phyloP scores from a whole-genome alignment of 345 rosid genomes.

The Garcia nutans region DNA sequence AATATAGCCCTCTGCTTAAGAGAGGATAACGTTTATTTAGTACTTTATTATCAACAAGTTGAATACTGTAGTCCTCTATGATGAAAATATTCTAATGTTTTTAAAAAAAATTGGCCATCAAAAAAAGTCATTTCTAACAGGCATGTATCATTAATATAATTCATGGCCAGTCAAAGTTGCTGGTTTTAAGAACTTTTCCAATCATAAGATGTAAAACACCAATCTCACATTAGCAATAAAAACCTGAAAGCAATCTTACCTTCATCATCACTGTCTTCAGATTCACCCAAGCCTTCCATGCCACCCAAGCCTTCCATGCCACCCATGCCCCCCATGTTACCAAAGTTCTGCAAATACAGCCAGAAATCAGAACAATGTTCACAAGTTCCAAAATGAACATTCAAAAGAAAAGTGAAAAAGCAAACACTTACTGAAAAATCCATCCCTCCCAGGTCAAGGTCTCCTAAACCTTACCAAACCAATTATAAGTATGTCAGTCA shows the following conservation, averaged over 20 bases:
- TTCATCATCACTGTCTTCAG: constrained; percentile 89
- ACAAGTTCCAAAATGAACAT: neutral
- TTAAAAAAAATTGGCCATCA: no score
- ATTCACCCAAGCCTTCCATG: constrained; percentile 53
- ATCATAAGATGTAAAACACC: neutral
- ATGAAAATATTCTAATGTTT: no score
- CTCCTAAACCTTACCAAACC: constrained; percentile 49
- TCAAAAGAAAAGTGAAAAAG: neutral
- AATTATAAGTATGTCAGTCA: constrained; percentile 1
- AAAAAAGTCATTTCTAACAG: neutral
- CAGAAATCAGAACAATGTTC: constrained; percentile 2
- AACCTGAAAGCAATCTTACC: constrained; percentile 39
- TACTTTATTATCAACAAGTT: no score
- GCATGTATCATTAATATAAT: neutral
- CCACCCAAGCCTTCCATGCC: constrained; percentile 33
- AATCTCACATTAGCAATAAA: neutral
- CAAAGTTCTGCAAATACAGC: constrained; percentile 36
- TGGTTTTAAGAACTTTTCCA: neutral
- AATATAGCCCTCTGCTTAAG: neutral
- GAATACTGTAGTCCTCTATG: no score
- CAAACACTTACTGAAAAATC: constrained; percentile 59
- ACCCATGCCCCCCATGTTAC: constrained; percentile 40
- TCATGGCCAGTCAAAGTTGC: neutral
- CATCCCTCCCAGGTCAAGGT: constrained; percentile 69
- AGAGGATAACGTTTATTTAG: no score